These are phyloP conservation scores for Eucalyptus decipiens DNA, from an alignment of 345 rosid genomes.

Conservation along the genomic window DNA sequence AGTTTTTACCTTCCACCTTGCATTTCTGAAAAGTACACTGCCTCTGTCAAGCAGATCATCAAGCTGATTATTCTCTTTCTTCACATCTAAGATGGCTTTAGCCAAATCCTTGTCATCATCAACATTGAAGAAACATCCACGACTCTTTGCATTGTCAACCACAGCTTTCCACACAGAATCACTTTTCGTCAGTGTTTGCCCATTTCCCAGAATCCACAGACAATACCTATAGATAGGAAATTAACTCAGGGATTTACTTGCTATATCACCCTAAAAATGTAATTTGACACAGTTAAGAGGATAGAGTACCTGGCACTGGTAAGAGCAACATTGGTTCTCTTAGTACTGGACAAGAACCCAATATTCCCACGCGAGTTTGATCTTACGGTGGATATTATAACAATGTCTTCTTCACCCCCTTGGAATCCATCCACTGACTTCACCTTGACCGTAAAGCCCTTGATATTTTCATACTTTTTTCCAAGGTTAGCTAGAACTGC, in stretches of 20 bases:
- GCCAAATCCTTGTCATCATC: constrained; percentile 23
- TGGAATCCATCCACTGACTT: constrained; percentile 28
- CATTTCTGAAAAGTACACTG: constrained; percentile 13
- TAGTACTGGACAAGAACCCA: constrained; percentile 11
- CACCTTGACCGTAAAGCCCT: constrained; percentile 15
- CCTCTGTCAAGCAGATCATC: constrained; percentile 19
- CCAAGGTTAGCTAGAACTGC: constrained; percentile 19
- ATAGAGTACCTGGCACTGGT: constrained; percentile 24
- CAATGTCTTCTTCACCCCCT: constrained; percentile 26
- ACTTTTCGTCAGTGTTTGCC: constrained; percentile 12
- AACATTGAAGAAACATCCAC: constrained; percentile 27
- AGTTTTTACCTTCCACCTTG: constrained; percentile 33
- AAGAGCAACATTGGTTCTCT: constrained; percentile 25
- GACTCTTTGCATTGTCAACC: constrained; percentile 20
- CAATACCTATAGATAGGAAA: constrained; percentile 5
- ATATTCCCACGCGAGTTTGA: constrained; percentile 5
- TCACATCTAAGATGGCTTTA: constrained; percentile 13
- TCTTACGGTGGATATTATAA: constrained; percentile 31
- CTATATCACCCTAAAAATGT: not conserved
- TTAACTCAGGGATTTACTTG: not conserved
- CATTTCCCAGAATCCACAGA: constrained; percentile 51
- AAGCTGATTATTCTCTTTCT: constrained; percentile 22
- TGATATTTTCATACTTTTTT: not conserved
- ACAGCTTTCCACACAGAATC: constrained; percentile 26
- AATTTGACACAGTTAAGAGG: not conserved